Base-by-base conservation (phyloP, 1,284 basidiomycete genomes). In the Rhodotorula sp. region DNA sequence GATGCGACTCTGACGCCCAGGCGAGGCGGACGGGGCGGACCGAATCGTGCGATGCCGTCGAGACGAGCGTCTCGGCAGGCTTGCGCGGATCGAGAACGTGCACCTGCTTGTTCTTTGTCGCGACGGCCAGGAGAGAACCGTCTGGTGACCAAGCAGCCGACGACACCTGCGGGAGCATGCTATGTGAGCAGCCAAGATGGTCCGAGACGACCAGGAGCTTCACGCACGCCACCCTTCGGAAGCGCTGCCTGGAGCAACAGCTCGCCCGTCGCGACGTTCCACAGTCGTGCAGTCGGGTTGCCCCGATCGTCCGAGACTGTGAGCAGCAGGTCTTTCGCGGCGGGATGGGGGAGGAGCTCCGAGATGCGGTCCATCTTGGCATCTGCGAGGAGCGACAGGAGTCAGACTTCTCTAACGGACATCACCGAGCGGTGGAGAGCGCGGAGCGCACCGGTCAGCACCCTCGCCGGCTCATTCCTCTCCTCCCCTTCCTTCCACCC, bases 41-140 rank as follows among this genome's bases (percentile, higher is more conserved):
- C 58, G 81, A 81, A 59, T 82, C 81, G 74, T 84, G 81, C 13
- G 81, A 78, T 58, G 79, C 74, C 21, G 81, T 80, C 1, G 73
- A 68, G 16, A 72, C 54, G 14, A 72, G 27, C 0, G 67, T 61
- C 5, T 67, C 42, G 0, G 79, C 66, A 1, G 27, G 12, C 9
- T 54, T 25, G 10, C 82, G 80, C 12, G 83, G 82, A 75, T 85
- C 82, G 48, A 84, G 73, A 19, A 84, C 76, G 44, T 80, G 67
- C 5, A 85, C 64, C 44, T 77, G 77, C 48, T 81, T 80, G 73
- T 83, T 80, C 70, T 84, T 85, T 19, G 81, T 80, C 0, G 83
- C 80, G n/a, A 84, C 61, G 0, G 84, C 84, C 9, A 85, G 67
- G 7, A 75, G 74, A 23, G 72, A 66, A 0, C 84, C 84, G 10